Conservation (phyloP, 805 yeast genomes). For the Cyberlindnera veronae region DNA sequence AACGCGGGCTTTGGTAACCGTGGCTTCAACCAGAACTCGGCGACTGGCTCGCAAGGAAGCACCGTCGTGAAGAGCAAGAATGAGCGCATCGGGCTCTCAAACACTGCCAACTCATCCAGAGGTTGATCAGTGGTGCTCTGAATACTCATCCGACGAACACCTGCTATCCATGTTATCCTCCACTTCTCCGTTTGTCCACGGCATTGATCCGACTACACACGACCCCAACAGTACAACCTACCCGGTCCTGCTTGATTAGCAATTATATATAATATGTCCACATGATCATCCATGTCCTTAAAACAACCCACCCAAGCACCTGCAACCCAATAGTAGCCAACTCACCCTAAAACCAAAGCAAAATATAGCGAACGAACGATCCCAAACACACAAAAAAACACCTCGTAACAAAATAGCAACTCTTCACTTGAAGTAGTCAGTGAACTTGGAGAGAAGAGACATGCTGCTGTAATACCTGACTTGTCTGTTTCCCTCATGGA, state of each 20-base stretch:
- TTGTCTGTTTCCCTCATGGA: conserved; percentile 22
- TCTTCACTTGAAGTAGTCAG: conserved; percentile 23
- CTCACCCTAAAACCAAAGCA: too few species aligned
- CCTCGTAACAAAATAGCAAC: background rate
- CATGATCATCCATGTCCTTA: too few species aligned
- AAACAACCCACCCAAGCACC: too few species aligned
- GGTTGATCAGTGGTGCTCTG: too few species aligned
- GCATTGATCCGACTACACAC: too few species aligned
- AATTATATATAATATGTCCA: too few species aligned
- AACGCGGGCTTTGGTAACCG: conserved; percentile 1
- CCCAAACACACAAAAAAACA: background rate
- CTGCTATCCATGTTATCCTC: too few species aligned
- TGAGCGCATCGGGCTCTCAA: conserved; percentile 22
- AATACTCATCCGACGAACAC: too few species aligned
- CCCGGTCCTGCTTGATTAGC: too few species aligned
- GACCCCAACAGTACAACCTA: too few species aligned
- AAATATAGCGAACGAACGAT: background rate
- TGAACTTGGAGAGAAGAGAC: conserved; percentile 25
- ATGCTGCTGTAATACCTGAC: conserved; percentile 23
- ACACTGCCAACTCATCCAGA: background rate
- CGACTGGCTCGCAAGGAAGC: conserved; percentile 10
- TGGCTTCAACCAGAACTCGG: conserved; percentile 21
- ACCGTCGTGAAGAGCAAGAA: conserved; percentile 16
- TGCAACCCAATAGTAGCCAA: too few species aligned
- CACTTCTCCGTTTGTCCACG: too few species aligned